Evolutionary conservation across 2,329 filamentous ascomycete species (phyloP), one percentile per base, ranked within the genome.

Genomic region (Diaporthe vexans): DNA sequence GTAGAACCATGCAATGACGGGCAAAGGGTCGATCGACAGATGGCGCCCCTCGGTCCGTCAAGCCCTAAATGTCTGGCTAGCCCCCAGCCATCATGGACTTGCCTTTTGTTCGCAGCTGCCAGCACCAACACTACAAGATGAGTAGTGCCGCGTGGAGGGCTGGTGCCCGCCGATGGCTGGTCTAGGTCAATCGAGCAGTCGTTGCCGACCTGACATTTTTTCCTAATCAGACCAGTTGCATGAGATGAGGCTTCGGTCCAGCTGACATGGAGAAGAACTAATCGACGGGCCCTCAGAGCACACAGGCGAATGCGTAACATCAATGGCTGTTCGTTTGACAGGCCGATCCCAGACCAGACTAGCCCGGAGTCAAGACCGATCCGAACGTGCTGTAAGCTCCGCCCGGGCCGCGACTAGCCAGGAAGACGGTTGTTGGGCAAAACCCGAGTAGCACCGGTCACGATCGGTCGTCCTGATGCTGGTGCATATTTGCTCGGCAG

Each of bases 11-110:
- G 43, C 72, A 48, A 51, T 21, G 54, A 74, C 74, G 72, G 72
- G 72, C 68, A 75, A 56, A 46, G 51, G 35, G 54, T 46, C 56
- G 72, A 74, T 75, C 72, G 72, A 72, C 72, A 17, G 51, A 37
- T 69, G 72, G 54, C 56, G 67, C 72, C 69, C 70, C 46, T 71
- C 72, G 65, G 65, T 74, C 72, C 72, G 72, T 74, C 72, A 37
- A 73, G 72, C 56, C 65, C 58, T 70, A 63, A 71, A 54, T 24
- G 10, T 26, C 54, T 51, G 43, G 63, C 56, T 61, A 73, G 29
- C 26, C 17, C 26, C 71, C 37, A 57, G 26, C 59, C 46, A 48
- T 40, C 72, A 52, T 54, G 54, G 72, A 35, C 19, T 43, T 71
- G 51, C 54, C 61, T 48, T 52, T 35, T 37, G 46, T 56, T 61